Conservation (phyloP, 2,329 filamentous ascomycete genomes). For the Trichoderma brevicompactum region DNA sequence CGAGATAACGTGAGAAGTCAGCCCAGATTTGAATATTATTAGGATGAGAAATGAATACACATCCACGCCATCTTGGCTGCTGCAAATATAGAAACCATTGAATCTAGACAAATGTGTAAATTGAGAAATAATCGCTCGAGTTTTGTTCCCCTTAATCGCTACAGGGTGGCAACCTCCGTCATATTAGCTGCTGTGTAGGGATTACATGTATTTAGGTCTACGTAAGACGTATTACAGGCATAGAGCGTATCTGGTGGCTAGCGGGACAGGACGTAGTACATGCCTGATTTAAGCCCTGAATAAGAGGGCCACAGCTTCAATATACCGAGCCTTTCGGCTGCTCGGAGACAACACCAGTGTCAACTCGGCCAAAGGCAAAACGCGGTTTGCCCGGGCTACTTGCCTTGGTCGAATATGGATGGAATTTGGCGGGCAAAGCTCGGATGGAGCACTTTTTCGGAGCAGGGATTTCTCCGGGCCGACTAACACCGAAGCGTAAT, state of each 20-base stretch:
- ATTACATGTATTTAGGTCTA: background rate
- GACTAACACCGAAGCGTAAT: constrained; percentile 42
- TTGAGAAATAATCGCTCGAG: background rate
- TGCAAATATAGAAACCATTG: background rate
- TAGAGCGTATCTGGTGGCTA: background rate
- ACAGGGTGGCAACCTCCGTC: background rate
- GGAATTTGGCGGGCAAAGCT: constrained; percentile 23
- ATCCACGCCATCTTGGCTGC: background rate
- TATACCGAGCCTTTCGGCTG: constrained; percentile 21
- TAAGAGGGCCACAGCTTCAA: background rate
- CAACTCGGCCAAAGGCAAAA: constrained; percentile 1
- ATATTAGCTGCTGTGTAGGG: background rate
- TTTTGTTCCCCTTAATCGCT: background rate
- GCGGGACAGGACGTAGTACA: background rate
- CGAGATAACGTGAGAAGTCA: background rate
- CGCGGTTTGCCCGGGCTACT: background rate
- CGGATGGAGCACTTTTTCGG: constrained; percentile 17
- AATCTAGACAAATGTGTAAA: background rate
- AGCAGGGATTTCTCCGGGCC: constrained; percentile 39
- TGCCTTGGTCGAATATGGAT: background rate
- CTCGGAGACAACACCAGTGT: constrained; percentile 14
- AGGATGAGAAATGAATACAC: background rate
- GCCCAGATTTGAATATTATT: background rate
- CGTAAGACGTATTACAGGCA: background rate
- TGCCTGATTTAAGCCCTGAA: background rate